These are phyloP conservation scores for Erythrophleum ivorense DNA, from an alignment of 331 rosid genomes.

Conservation along the genomic window DNA sequence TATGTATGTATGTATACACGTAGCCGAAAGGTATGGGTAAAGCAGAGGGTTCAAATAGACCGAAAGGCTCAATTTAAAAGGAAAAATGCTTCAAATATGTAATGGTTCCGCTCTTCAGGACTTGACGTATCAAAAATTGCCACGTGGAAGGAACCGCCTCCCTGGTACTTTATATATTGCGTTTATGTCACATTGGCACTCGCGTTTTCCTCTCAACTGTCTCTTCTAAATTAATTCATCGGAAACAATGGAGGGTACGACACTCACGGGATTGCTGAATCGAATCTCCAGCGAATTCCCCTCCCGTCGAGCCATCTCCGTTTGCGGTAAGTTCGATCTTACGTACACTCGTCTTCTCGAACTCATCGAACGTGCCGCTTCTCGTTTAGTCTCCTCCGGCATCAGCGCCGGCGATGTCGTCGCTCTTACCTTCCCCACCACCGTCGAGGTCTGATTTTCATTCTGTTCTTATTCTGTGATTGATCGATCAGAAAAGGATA, in stretches of 20 bases:
- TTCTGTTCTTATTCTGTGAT: not conserved
- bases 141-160: not conserved
- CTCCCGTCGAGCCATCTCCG: constrained; percentile 56
- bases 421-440: constrained; percentile 71
- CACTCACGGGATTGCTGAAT: constrained; percentile 54
- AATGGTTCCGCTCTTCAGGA: not conserved
- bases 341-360: constrained; percentile 50
- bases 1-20: too few species aligned
- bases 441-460: constrained; percentile 53
- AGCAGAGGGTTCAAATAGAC: too few species aligned
- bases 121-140: not conserved
- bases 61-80: not conserved
- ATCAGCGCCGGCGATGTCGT: constrained; percentile 61
- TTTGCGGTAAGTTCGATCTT: constrained; percentile 55
- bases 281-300: constrained; percentile 45
- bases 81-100: not conserved
- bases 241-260: not conserved
- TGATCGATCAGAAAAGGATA: not conserved
- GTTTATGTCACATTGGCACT: not conserved
- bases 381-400: constrained; percentile 43
- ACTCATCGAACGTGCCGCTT: constrained; percentile 57
- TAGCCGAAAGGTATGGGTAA: not conserved
- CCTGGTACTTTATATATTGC: not conserved
- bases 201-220: not conserved
- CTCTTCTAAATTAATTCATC: not conserved